Conservation (phyloP, 1,139 yeast species). For the Lodderomyces margitis region DNA sequence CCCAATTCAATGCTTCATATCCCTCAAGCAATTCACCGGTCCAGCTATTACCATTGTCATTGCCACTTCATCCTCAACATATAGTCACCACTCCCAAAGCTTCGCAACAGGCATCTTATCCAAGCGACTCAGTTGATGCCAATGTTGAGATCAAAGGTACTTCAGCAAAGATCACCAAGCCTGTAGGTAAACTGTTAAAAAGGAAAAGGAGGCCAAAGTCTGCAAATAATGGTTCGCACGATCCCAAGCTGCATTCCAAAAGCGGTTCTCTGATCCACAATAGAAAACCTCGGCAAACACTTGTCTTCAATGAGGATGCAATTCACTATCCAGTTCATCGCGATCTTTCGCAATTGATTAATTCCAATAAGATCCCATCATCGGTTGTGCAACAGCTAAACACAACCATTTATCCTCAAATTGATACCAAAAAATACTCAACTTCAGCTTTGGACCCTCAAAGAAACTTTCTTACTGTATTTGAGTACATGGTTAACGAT, state of each 20-base stretch:
- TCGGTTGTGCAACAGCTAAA: constrained; percentile 7
- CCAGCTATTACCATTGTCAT: background rate
- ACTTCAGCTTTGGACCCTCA: constrained; percentile 59
- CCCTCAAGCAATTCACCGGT: background rate
- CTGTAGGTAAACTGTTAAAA: background rate
- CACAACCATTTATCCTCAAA: constrained; percentile 28
- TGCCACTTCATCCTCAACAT: background rate
- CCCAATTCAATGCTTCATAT: background rate
- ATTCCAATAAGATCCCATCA: constrained; percentile 5
- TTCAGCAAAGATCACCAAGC: constrained; percentile 1
- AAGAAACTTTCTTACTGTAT: constrained; percentile 69
- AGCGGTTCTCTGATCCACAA: constrained; percentile 8
- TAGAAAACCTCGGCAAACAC: constrained; percentile 4
- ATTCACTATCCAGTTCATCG: constrained; percentile 13
- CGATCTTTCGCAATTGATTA: background rate
- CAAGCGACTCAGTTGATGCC: background rate
- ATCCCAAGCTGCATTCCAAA: background rate
- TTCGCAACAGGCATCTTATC: background rate
- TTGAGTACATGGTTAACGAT: constrained; percentile 62
- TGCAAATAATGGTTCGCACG: background rate
- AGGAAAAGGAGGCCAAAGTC: constrained; percentile 4
- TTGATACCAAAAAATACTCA: constrained; percentile 64
- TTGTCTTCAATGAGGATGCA: constrained; percentile 3
- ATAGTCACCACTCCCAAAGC: too few species aligned
- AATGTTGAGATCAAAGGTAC: background rate